These are phyloP conservation scores for Tulasnella sp. DNA, from an alignment of 768 basidiomycete species.

Conservation along the genomic window DNA sequence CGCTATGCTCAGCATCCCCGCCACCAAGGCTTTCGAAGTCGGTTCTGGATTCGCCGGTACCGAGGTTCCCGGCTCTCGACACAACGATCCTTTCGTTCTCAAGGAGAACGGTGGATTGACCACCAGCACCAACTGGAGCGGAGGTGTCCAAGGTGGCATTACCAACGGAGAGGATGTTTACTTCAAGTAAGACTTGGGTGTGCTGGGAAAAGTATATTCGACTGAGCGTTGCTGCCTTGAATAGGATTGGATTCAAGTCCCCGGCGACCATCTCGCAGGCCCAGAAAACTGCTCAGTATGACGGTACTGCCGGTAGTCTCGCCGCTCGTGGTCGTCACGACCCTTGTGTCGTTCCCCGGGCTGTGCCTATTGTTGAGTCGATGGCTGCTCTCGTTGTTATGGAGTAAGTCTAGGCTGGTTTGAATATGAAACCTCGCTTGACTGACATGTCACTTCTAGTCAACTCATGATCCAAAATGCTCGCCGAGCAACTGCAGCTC, in stretches of 20 bases:
- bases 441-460: slow-evolving; percentile 20
- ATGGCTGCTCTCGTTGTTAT: slow-evolving; percentile 96
- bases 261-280: slow-evolving; percentile 94
- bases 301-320: slow-evolving; percentile 77
- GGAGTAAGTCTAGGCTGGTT: slow-evolving; percentile 38
- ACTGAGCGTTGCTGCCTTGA: too few species aligned
- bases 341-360: slow-evolving; percentile 93
- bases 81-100: slow-evolving; percentile 80
- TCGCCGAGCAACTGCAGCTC: slow-evolving; percentile 54
- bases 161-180: slow-evolving; percentile 96
- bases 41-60: slow-evolving; percentile 95
- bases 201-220: background rate
- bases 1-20: slow-evolving; percentile 98
- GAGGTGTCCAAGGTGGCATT: slow-evolving; percentile 95
- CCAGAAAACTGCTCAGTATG: slow-evolving; percentile 85
- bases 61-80: slow-evolving; percentile 81
- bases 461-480: slow-evolving; percentile 82
- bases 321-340: slow-evolving; percentile 93
- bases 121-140: slow-evolving; percentile 90
- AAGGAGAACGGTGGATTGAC: slow-evolving; percentile 49
- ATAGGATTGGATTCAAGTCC: slow-evolving; percentile 91
- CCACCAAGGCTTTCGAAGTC: slow-evolving; percentile 96
- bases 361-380: slow-evolving; percentile 94
- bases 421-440: background rate
- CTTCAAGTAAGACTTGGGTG: slow-evolving; percentile 63